A percentile compares a stretch with the other conserved stretches of the same genome.
These are phyloP conservation scores for Trypanosomatidae sp. DNA, from an alignment of 208 protist genomes.

Conservation along the genomic window DNA sequence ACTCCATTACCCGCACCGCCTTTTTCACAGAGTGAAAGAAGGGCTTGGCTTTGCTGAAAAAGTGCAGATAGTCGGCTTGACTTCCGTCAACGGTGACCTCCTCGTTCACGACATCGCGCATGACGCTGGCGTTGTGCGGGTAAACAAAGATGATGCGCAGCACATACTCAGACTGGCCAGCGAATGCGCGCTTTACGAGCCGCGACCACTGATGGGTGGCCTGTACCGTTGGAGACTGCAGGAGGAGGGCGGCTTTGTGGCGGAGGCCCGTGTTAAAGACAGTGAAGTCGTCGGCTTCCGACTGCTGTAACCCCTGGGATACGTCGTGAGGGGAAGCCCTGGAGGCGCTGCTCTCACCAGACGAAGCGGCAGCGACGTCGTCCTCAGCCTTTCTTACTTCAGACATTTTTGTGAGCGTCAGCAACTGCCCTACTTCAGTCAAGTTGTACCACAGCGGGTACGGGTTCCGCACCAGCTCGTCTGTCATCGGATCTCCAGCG, in stretches of 20 bases:
- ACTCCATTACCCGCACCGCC: constrained; percentile 54
- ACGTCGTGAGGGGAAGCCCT: background rate
- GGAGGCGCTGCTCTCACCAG: background rate
- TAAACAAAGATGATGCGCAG: constrained; percentile 69
- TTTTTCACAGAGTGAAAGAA: constrained; percentile 44
- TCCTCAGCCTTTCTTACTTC: background rate
- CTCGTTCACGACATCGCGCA: constrained; percentile 62
- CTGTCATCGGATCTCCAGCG: constrained; percentile 33
- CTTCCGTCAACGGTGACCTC: constrained; percentile 21
- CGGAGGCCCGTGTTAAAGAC: constrained; percentile 19
- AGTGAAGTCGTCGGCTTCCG: constrained; percentile 11
- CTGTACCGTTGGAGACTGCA: constrained; percentile 9
- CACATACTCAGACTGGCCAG: constrained; percentile 54
- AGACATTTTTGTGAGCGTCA: constrained; percentile 7
- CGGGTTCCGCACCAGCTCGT: constrained; percentile 23
- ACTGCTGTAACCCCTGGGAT: background rate
- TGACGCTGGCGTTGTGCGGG: constrained; percentile 74
- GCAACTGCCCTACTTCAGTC: background rate
- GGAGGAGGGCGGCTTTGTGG: constrained; percentile 13
- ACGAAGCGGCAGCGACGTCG: background rate
- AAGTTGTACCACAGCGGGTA: constrained; percentile 23
- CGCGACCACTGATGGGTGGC: constrained; percentile 22
- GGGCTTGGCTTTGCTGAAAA: constrained; percentile 32
- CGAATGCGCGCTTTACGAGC: constrained; percentile 30
- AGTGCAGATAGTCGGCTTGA: constrained; percentile 37